Evolutionary conservation across 352 stramenopile species (phyloP), one percentile per base, ranked within the genome.

Genomic region (Phytophthora litchii): DNA sequence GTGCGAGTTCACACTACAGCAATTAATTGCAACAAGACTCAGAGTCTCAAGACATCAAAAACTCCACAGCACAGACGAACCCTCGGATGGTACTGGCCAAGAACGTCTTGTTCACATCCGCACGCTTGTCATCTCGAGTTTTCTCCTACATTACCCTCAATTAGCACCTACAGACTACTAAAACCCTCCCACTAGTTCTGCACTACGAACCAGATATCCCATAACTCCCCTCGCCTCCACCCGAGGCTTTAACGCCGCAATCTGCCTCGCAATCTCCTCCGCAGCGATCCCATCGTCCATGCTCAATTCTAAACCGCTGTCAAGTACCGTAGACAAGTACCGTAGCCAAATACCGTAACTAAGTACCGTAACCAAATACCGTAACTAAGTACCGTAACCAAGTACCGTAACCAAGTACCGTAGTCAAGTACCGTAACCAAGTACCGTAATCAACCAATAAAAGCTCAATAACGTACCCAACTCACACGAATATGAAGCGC

Each of bases 21-120:
- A 47, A 25, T 8, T 12, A 56, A 23, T 47, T 16, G 25, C 9
- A 29, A 1, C 4, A 42, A 4, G 13, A 23, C 21, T 49, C n/a
- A 45, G 36, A 38, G 10, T n/a, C 13, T 10, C 42, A 32, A 4
- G 21, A 7, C 14, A 41, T 32, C 20, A 21, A 20, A 31, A 35
- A 12, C 9, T 21, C 5, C 35, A 20, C 11, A 49, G 34, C 40
- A 16, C 25, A 6, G 41, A 60, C 66, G n/a, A 48, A 88, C 80
- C 80, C 67, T 42, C 75, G 67, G 25, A 91, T 87, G 10, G 79
- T 89, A 50, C 76, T 86, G 35, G 68, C 49, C 27, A 91, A 53
- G 50, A 91, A 91, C 32, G 60, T 53, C 59, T 89, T 91, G 59
- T 89, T 91, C 42, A 91, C 79, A 52, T 89, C 78, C 40, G 74